These are phyloP conservation scores for Penicillium dipodomyicola DNA, from an alignment of 495 filamentous ascomycete genomes.

Conservation along the genomic window DNA sequence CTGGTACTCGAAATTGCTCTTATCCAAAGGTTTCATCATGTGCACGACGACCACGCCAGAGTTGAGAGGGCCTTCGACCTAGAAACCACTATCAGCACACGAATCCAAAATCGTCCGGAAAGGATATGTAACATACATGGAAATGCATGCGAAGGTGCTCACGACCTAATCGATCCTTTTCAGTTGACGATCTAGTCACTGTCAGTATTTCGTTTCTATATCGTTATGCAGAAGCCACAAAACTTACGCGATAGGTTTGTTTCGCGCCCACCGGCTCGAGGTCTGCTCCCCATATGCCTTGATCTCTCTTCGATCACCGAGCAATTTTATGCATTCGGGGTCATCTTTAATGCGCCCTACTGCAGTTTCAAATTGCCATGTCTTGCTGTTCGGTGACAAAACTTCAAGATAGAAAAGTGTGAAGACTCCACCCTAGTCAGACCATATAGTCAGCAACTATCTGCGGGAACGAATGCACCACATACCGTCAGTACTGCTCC, in stretches of 20 bases:
- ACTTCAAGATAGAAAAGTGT: conserved; percentile 84
- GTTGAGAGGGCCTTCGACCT: conserved; percentile 81
- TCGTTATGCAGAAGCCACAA: background rate
- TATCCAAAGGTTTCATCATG: conserved; percentile 63
- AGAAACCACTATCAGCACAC: conserved; percentile 13
- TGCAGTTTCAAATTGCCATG: conserved; percentile 83
- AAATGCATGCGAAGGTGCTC: conserved; percentile 89
- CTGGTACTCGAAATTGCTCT: conserved; percentile 72
- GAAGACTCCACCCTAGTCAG: conserved; percentile 63
- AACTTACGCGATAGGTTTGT: conserved; percentile 76
- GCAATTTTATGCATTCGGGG: conserved; percentile 63
- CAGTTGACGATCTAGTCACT: conserved; percentile 53
- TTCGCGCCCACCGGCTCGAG: conserved; percentile 76
- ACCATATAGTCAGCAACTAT: conserved; percentile 12
- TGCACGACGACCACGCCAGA: conserved; percentile 74
- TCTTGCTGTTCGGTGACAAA: conserved; percentile 80
- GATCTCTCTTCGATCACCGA: conserved; percentile 75
- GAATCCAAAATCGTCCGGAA: background rate
- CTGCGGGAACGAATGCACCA: background rate
- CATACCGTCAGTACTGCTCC: conserved; percentile 69
- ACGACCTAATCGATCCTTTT: conserved; percentile 69
- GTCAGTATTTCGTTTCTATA: background rate
- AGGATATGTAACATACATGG: conserved; percentile 54
- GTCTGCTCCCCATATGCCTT: conserved; percentile 82
- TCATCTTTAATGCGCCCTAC: conserved; percentile 76